Percentiles rank a stretch among this genome's conserved stretches.
Evolutionary conservation across 495 filamentous ascomycete genomes (phyloP).

Genomic region (Sabuloglossum arenarium): DNA sequence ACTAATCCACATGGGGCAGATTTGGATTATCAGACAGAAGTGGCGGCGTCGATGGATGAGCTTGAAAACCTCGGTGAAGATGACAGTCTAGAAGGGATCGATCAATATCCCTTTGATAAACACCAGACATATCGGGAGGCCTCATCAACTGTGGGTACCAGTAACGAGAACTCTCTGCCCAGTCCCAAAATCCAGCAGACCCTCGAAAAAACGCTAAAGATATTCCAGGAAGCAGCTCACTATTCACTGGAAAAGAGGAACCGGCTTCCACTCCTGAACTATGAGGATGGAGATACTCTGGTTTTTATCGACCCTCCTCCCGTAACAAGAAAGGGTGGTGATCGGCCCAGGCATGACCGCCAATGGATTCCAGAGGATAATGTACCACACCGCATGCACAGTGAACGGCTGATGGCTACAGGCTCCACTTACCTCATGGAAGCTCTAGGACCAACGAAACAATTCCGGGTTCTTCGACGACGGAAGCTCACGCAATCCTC

Average conservation of each 20-base stretch:
- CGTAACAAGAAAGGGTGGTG: constrained; percentile 8
- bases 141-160: neutral
- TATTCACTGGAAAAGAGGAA: neutral
- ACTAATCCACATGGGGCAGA: neutral
- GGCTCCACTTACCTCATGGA: constrained; percentile 27
- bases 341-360: constrained; percentile 5
- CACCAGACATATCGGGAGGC: neutral
- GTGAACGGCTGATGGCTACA: constrained; percentile 23
- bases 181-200: neutral
- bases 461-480: constrained; percentile 14
- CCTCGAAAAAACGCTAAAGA: neutral
- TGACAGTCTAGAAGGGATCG: neutral
- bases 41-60: neutral
- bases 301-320: constrained; percentile 29
- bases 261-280: constrained; percentile 14
- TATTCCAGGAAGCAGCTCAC: neutral
- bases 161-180: neutral
- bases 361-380: constrained; percentile 13
- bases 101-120: neutral
- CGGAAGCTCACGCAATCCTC: constrained; percentile 16
- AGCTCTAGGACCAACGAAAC: constrained; percentile 24
- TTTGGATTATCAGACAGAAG: neutral
- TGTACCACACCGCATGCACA: constrained; percentile 22
- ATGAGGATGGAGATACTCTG: constrained; percentile 28
- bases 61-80: neutral